phyloP scores from a whole-genome alignment of 2,329 filamentous ascomycete species.

The Emericellopsis cladophorae region DNA sequence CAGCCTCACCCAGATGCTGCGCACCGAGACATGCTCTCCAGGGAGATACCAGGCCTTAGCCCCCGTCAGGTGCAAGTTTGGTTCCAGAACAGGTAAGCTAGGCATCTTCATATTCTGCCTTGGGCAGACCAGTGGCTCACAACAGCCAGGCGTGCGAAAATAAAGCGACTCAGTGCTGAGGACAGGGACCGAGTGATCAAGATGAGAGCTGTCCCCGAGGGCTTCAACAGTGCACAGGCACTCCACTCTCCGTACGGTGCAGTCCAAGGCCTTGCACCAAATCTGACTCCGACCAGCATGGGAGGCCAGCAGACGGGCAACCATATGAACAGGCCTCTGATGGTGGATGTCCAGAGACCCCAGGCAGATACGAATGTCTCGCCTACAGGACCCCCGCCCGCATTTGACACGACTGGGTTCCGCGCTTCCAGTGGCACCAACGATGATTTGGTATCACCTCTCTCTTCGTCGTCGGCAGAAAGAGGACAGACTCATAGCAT shows the following conservation, averaged over 20 bases:
- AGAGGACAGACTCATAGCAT: too few relatives aligned
- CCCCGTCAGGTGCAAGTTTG: slow-evolving; percentile 92
- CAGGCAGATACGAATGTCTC: slow-evolving; percentile 56
- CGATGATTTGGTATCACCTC: slow-evolving; percentile 43
- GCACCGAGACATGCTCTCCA: slow-evolving; percentile 73
- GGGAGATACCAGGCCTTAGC: slow-evolving; percentile 83
- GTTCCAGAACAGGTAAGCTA: slow-evolving; percentile 85
- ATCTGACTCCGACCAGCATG: slow-evolving; percentile 34
- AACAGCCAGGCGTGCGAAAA: slow-evolving; percentile 48
- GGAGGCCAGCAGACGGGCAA: slow-evolving; percentile 34
- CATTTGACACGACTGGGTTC: slow-evolving; percentile 55
- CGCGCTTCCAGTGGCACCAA: slow-evolving; percentile 37
- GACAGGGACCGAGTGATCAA: slow-evolving; percentile 60
- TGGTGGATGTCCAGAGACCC: slow-evolving; percentile 54
- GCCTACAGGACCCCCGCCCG: slow-evolving; percentile 52
- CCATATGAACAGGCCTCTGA: slow-evolving; percentile 53
- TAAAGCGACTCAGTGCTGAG: slow-evolving; percentile 58
- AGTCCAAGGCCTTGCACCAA: slow-evolving; percentile 36
- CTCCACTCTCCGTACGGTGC: slow-evolving; percentile 56
- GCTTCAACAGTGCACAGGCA: slow-evolving; percentile 58
- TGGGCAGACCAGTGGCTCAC: slow-evolving; percentile 6
- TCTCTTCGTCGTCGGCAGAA: slow-evolving; percentile 35
- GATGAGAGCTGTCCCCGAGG: slow-evolving; percentile 58
- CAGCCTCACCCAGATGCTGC: slow-evolving; percentile 90
- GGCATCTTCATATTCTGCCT: neutral